Percentiles rank a stretch among this genome's conserved stretches.
Conservation (phyloP, 306 rosid species). For the Sphenostylis stenocarpa region DNA sequence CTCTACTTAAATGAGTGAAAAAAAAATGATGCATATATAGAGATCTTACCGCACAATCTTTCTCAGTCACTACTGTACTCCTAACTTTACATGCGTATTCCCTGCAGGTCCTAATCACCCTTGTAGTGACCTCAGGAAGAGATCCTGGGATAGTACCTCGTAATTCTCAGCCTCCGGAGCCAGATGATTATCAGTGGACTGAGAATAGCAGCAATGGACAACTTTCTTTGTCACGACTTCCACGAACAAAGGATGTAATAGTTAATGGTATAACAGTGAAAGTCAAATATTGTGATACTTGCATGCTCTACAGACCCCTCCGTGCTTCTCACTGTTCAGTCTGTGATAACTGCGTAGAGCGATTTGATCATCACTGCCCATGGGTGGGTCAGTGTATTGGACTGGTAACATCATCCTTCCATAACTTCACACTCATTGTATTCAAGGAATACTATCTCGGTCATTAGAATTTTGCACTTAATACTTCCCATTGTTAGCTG, state of each 20-base stretch:
- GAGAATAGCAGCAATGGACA: slow-evolving; percentile 42
- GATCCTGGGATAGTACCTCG: slow-evolving; percentile 89
- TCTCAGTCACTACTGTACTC: slow-evolving; percentile 25
- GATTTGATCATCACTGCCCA: slow-evolving; percentile 93
- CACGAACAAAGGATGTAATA: slow-evolving; percentile 57
- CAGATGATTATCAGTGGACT: slow-evolving; percentile 39
- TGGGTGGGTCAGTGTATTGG: slow-evolving; percentile 95
- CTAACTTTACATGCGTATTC: slow-evolving; percentile 24
- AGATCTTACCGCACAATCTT: slow-evolving; percentile 17
- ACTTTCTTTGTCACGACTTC: slow-evolving; percentile 38
- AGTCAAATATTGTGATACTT: slow-evolving; percentile 74
- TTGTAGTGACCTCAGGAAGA: slow-evolving; percentile 74
- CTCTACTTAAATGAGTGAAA: neutral
- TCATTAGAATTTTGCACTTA: neutral
- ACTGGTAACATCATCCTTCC: slow-evolving; percentile 49
- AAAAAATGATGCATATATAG: neutral
- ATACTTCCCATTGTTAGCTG: neutral
- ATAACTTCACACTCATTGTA: neutral
- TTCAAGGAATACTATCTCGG: neutral
- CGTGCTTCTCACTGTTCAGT: slow-evolving; percentile 81
- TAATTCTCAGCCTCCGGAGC: slow-evolving; percentile 59
- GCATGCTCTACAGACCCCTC: slow-evolving; percentile 78
- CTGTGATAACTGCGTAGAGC: slow-evolving; percentile 79
- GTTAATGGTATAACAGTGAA: slow-evolving; percentile 56
- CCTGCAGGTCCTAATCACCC: slow-evolving; percentile 61